Evolutionary conservation across 345 rosid genomes (phyloP).

Genomic region (Melaleuca alternifolia): DNA sequence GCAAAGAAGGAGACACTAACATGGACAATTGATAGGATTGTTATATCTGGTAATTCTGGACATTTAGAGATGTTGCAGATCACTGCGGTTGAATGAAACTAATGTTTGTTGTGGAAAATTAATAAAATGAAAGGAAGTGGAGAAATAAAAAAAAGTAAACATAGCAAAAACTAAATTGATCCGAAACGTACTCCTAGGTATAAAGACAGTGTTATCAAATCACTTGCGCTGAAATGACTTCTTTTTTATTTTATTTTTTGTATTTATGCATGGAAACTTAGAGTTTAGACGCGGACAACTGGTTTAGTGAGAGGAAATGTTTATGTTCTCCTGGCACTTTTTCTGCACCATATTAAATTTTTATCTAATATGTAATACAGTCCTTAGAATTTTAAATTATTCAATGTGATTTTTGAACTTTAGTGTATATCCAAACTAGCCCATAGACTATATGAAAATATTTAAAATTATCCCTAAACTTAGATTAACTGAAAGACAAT

Average conservation of each 20-base stretch:
- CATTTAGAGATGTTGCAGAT: too few relatives aligned
- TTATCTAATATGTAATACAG: too few relatives aligned
- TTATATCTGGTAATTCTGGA: not conserved
- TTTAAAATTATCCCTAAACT: too few relatives aligned
- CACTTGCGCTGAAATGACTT: not conserved
- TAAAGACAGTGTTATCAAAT: not conserved
- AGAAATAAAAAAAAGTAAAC: not conserved
- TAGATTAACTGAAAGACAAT: too few relatives aligned
- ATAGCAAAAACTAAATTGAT: not conserved
- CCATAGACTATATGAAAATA: too few relatives aligned
- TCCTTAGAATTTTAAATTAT: too few relatives aligned
- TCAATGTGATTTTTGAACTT: too few relatives aligned
- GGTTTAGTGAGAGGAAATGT: not conserved
- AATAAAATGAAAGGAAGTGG: not conserved
- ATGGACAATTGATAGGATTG: not conserved
- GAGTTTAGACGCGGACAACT: not conserved
- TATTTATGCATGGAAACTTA: not conserved
- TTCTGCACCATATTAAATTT: not conserved
- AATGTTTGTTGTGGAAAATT: not conserved
- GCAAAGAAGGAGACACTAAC: not conserved
- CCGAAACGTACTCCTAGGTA: not conserved
- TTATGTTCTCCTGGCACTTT: not conserved
- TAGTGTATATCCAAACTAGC: too few relatives aligned
- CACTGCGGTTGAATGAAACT: not conserved
- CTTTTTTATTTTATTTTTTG: too few relatives aligned